Base-by-base conservation (phyloP, 768 basidiomycete species). In the Mycena vulgaris region DNA sequence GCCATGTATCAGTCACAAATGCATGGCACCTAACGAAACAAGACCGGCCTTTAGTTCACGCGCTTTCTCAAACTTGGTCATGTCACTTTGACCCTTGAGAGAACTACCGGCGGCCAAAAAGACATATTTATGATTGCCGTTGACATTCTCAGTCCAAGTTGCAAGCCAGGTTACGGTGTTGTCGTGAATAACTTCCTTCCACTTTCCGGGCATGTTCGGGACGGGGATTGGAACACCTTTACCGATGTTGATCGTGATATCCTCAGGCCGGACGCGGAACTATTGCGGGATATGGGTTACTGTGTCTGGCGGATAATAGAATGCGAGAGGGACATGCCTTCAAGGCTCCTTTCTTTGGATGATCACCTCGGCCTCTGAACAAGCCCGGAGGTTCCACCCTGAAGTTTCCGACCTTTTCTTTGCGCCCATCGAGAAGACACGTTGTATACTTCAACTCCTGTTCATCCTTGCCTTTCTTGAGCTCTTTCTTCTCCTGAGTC, bases 131-230 rank as follows among this genome's bases (percentile, higher is more conserved):
- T 94, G 91, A 77, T 93, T 95, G 69, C 91, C 90, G 77, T 99
- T 99, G 82, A 99, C 91, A 78, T 99, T 99, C 81, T 99, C 98
- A 52, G 96, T 96, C 98, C 98, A 99, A 64, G 94, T 97, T 6
- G 98, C 98, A 55, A 99, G 87, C 98, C 98, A 99, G 16, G 98
- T 99, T 30, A 99, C 98, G 3, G 96, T 98, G 74, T 97, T 92
- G 78, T 99, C 97, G 77, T 99, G 95, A 14, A 90, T 87, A 25
- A 98, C 85, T 5, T 87, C 85, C 79, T 94, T 96, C 98, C 98
- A 99, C 48, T 90, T 88, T 49, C 98, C 97, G 23, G 96, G 92
- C 78, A 93, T 90, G 73, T 98, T 98, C 5, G 98, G 95, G n/a
- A 88, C 81, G 1, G 98, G 98, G 31, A 93, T 83, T 2, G 91